Base-by-base conservation (phyloP, 2,329 filamentous ascomycete species). In the Penicillium nordicum region DNA sequence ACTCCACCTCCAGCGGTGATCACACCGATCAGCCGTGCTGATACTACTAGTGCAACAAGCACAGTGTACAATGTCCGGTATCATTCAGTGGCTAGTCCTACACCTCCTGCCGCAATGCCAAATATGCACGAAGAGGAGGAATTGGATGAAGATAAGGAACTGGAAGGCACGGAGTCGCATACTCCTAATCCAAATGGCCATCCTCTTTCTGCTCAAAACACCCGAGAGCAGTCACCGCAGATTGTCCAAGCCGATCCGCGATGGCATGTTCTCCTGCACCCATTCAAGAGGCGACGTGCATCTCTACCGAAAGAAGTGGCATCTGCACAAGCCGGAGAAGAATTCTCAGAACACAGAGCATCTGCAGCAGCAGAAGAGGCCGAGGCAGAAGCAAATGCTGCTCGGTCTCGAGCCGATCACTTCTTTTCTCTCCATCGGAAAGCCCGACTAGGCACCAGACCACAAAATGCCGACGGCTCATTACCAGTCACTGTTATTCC, bases 51-150 rank as follows among this genome's bases (percentile, higher is more conserved):
- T 69, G 83, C 83, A 9, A 81, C 80, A 27, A 87, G 84, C 59
- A 87, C 85, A 1, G 81, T 86, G 5, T 87, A 88, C 65, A 81
- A 83, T 50, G 80, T 88, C 30, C 81, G 82, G 30, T 85, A 87
- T 64, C 82, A 86, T 63, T 78, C 82, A 14, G 75, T 82, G 9
- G 73, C 74, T 16, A 80, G 78, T 48, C 75, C 76, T 55, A 80
- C 77, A 38, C 79, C 71, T 48, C 72, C 74, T 3, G 70, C 72
- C n/a, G 62, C 63, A 16, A 71, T 74, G 59, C 68, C 68, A 18
- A 66, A 71, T 30, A 68, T 69, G 68, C 65, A 69, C 27, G 68
- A 68, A 53, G 70, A 71, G 38, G 67, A 66, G 5, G 71, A 72
- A 34, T 30, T 60, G 5, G 63, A 67, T 12, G 61, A 63, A 53